Evolutionary conservation across 495 filamentous ascomycete genomes (phyloP), one percentile per base, ranked within the genome.

Genomic region (Collariella sp.): DNA sequence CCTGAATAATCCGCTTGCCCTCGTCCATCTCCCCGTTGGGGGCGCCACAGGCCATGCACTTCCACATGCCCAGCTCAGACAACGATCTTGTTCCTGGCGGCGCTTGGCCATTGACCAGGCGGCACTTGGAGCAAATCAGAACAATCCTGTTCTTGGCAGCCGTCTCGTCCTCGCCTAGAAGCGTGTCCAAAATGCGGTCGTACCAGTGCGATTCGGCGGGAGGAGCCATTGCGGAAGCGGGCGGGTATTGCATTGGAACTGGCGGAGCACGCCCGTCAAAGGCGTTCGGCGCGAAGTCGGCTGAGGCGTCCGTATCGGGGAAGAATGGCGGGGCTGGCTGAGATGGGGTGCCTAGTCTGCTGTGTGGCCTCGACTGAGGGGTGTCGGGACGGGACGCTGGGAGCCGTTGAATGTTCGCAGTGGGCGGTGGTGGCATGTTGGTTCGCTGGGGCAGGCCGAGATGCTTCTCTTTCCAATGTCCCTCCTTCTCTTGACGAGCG

Each of bases 81-180:
- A 90, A 71, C 0, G 74, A 81, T 62, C 82, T 85, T 3, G 85
- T 81, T 2, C 94, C 93, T 0, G 93, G 93, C 11, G 93, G 91
- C 2, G 94, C 93, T 63, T 96, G 91, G 3, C 93, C 93, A 64
- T 99, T 99, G 31, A 99, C 91, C 10, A 96, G 79, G 23, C 88
- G 77, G 64, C 93, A 99, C 19, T 78, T 72, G 19, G 65, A 57
- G 71, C 93, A 99, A 46, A 99, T 93, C 61, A 99, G 69, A 23
- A 84, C 93, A 47, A 95, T 81, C 5, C 93, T 81, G 70, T 96
- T 96, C 69, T 88, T 91, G 0, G 94, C 81, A 23, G 86, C 83
- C 36, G 87, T 91, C 70, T 99, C 93, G 60, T 99, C 93, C 68
- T 99, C 93, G 20, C 93, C 93, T 0, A 99, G 75, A 29, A 99